Evolutionary conservation across 495 filamentous ascomycete genomes (phyloP).

Genomic region (Talaromyces nanjingensis): DNA sequence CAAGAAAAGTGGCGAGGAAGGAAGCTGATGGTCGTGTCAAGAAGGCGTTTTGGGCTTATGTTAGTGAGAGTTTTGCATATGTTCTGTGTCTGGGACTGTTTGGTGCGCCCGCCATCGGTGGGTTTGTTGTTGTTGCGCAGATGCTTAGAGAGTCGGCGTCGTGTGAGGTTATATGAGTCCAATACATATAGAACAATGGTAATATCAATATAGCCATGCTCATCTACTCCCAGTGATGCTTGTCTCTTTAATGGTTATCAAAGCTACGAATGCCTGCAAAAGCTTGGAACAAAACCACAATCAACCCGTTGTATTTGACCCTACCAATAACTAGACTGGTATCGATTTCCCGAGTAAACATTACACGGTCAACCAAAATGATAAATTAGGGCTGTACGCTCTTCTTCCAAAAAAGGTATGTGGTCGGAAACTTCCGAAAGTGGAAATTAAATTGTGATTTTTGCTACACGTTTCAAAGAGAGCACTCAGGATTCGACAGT

Average conservation of each 20-base stretch:
- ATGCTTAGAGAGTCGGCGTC: conserved; percentile 16
- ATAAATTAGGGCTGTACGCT: not conserved
- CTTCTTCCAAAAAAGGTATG: not conserved
- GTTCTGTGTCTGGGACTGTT: conserved; percentile 10
- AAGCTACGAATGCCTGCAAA: too few relatives aligned
- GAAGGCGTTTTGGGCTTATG: not conserved
- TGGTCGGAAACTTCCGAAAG: not conserved
- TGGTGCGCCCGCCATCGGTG: conserved; percentile 17
- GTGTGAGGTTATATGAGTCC: conserved; percentile 2
- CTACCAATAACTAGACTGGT: not conserved
- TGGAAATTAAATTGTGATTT: not conserved
- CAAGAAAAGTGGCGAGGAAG: not conserved
- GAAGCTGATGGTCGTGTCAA: not conserved
- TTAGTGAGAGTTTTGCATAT: not conserved
- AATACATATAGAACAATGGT: too few relatives aligned
- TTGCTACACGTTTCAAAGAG: not conserved
- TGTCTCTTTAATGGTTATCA: too few relatives aligned
- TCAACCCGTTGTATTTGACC: not conserved
- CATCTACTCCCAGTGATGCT: too few relatives aligned
- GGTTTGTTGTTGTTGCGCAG: conserved; percentile 21
- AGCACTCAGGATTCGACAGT: not conserved
- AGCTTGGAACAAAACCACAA: not conserved
- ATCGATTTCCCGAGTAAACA: not conserved
- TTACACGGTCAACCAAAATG: not conserved
- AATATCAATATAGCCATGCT: too few relatives aligned